Conservation (phyloP, 2,329 filamentous ascomycete species). For the Harringtonia lauricola region DNA sequence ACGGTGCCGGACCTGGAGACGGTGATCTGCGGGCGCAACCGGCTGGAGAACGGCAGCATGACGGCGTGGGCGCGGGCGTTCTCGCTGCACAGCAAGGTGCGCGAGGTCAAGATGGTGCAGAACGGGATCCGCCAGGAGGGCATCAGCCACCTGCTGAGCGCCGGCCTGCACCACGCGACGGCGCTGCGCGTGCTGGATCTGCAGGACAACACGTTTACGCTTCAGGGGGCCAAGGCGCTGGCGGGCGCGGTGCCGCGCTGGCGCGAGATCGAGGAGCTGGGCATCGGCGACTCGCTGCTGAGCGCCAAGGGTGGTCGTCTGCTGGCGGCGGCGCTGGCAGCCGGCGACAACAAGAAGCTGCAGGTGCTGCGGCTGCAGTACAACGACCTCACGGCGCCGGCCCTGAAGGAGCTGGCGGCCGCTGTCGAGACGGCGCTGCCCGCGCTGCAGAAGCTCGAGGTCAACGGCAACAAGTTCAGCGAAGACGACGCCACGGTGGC, state of each 20-base stretch:
- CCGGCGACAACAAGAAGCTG: conserved; percentile 68
- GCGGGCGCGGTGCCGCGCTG: conserved; percentile 65
- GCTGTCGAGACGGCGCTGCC: conserved; percentile 62
- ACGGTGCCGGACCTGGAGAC: conserved; percentile 76
- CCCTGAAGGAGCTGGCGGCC: conserved; percentile 58
- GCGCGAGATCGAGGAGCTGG: conserved; percentile 69
- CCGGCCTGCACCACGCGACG: conserved; percentile 63
- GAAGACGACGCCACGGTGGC: conserved; percentile 71
- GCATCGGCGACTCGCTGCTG: conserved; percentile 79
- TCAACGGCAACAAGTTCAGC: conserved; percentile 91
- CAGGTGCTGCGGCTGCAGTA: conserved; percentile 78
- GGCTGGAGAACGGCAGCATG: conserved; percentile 92
- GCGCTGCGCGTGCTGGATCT: conserved; percentile 71
- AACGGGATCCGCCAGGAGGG: conserved; percentile 95
- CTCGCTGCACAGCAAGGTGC: conserved; percentile 69
- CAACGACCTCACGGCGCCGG: conserved; percentile 80
- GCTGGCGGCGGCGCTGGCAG: conserved; percentile 60
- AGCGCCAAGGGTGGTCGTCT: conserved; percentile 65
- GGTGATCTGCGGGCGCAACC: conserved; percentile 93
- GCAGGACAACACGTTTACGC: conserved; percentile 95
- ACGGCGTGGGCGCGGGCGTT: conserved; percentile 85
- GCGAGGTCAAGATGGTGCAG: conserved; percentile 91
- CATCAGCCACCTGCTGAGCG: conserved; percentile 66
- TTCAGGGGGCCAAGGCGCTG: conserved; percentile 66
- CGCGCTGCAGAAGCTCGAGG: conserved; percentile 70